Conservation (phyloP, 2,329 filamentous ascomycete species). For the Herpotrichia juniperi region DNA sequence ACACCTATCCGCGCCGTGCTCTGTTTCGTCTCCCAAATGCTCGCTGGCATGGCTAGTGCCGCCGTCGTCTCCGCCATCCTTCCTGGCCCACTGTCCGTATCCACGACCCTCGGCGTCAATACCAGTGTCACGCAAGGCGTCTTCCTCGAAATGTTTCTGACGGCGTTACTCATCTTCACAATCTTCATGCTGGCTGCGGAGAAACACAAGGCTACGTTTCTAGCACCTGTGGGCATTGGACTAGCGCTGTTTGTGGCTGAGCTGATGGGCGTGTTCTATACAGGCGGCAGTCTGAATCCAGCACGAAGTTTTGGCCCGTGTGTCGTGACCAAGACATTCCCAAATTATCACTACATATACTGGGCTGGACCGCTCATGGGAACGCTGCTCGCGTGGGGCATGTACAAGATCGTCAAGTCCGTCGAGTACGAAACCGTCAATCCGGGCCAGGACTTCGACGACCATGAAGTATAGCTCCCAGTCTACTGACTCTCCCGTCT, state of each 20-base stretch:
- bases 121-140: slow-evolving; percentile 40
- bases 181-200: slow-evolving; percentile 70
- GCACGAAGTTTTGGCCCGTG: slow-evolving; percentile 49
- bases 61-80: slow-evolving; percentile 44
- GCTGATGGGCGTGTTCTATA: slow-evolving; percentile 54
- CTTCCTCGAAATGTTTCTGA: slow-evolving; percentile 50
- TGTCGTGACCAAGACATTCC: slow-evolving; percentile 45
- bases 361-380: slow-evolving; percentile 48
- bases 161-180: slow-evolving; percentile 47
- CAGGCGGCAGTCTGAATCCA: slow-evolving; percentile 51
- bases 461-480: slow-evolving; percentile 32
- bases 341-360: slow-evolving; percentile 51
- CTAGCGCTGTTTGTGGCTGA: slow-evolving; percentile 70
- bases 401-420: slow-evolving; percentile 49
- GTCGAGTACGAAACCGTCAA: slow-evolving; percentile 52
- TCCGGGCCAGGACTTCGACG: slow-evolving; percentile 47
- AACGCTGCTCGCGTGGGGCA: slow-evolving; percentile 42
- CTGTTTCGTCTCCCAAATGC: slow-evolving; percentile 43
- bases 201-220: slow-evolving; percentile 74
- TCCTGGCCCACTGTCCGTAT: slow-evolving; percentile 40
- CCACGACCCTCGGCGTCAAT: slow-evolving; percentile 40
- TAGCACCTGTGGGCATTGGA: slow-evolving; percentile 76
- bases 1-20: slow-evolving; percentile 29
- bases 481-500: too few species aligned
- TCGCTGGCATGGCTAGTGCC: slow-evolving; percentile 44